Percentiles rank a stretch among this genome's conserved stretches.
Conservation (phyloP, 2,329 filamentous ascomycete genomes). For the Cercospora nicotianae region DNA sequence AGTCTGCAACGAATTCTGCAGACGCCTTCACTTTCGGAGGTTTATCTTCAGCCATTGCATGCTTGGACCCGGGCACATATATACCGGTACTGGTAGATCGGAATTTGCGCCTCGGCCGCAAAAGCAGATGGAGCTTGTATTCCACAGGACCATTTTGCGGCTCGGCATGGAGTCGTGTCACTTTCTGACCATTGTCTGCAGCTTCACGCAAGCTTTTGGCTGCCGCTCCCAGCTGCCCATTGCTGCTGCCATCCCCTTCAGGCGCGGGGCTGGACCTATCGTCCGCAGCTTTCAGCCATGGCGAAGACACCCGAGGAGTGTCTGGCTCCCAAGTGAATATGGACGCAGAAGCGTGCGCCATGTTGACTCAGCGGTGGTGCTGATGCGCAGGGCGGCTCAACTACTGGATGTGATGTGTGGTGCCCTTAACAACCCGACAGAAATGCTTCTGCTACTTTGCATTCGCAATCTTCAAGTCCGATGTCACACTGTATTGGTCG, state of each 20-base stretch:
- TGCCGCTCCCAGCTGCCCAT: constrained; percentile 8
- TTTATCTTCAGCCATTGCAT: constrained; percentile 40
- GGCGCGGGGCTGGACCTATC: constrained; percentile 4
- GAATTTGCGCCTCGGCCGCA: constrained; percentile 75
- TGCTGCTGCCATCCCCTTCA: not conserved
- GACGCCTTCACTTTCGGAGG: constrained; percentile 33
- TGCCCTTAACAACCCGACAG: not conserved
- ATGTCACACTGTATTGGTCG: not conserved
- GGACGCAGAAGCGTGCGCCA: constrained; percentile 65
- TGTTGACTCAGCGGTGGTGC: not conserved
- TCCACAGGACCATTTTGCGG: constrained; percentile 93
- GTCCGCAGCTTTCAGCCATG: constrained; percentile 64
- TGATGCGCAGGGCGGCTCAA: not conserved
- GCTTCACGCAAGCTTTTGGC: constrained; percentile 17
- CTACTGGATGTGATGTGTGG: not conserved
- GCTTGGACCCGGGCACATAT: constrained; percentile 54
- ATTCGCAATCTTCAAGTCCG: not conserved
- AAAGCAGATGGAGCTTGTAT: constrained; percentile 89
- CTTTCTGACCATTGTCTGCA: constrained; percentile 32
- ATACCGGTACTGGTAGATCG: constrained; percentile 66
- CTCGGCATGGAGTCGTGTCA: constrained; percentile 80
- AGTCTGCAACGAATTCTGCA: constrained; percentile 27
- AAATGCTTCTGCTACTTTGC: not conserved
- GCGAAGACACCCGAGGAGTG: constrained; percentile 82
- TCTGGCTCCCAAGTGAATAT: constrained; percentile 95